These are phyloP conservation scores for Jackrogersella multiformis DNA, from an alignment of 495 filamentous ascomycete genomes.

Conservation along the genomic window DNA sequence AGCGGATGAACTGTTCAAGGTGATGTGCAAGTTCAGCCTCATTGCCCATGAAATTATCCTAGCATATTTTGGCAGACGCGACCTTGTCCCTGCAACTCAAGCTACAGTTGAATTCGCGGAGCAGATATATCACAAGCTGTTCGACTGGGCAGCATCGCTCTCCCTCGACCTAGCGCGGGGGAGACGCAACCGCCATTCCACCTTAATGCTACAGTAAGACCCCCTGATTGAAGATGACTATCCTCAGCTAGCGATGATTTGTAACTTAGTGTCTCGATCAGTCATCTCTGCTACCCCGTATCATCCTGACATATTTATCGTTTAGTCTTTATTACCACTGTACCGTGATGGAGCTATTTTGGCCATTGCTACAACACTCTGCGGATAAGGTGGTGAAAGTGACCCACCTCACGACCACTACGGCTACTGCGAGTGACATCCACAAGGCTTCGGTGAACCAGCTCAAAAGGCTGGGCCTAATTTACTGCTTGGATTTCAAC, in stretches of 20 bases:
- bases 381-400: constrained; percentile 16
- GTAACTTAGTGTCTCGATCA: neutral
- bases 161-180: constrained; percentile 29
- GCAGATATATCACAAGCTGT: constrained; percentile 25
- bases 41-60: constrained; percentile 37
- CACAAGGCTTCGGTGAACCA: constrained; percentile 39
- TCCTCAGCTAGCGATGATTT: neutral
- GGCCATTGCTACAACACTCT: constrained; percentile 35
- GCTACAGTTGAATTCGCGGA: constrained; percentile 38
- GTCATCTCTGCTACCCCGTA: neutral
- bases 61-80: constrained; percentile 34
- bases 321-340: constrained; percentile 42
- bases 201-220: constrained; percentile 40
- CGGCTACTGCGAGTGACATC: constrained; percentile 18
- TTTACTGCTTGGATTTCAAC: constrained; percentile 37
- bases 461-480: constrained; percentile 38
- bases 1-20: constrained; percentile 25
- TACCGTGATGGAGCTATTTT: constrained; percentile 37
- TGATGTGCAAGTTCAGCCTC: constrained; percentile 30
- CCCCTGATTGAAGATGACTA: neutral
- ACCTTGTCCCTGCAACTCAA: constrained; percentile 25
- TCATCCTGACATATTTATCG: constrained; percentile 13
- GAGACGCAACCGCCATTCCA: constrained; percentile 33
- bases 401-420: constrained; percentile 16
- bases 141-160: constrained; percentile 35